Evolutionary conservation across 2,329 filamentous ascomycete species (phyloP).

Genomic region (Hypoxylon sp.): DNA sequence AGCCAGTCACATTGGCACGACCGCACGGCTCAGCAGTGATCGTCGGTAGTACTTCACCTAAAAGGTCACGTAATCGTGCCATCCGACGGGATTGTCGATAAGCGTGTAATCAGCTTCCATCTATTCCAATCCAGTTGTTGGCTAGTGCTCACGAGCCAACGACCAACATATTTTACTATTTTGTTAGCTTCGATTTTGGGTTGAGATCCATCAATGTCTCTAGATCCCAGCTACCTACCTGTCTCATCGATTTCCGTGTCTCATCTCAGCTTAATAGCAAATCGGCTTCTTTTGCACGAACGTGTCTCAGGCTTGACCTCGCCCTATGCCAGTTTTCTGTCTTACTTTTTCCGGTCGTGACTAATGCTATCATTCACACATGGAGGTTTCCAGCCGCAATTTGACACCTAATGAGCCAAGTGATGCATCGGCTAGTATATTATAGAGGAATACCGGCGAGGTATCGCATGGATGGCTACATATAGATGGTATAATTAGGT

Average conservation of each 20-base stretch:
- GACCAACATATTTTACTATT: constrained; percentile 13
- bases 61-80: constrained; percentile 26
- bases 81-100: constrained; percentile 14
- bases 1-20: constrained; percentile 17
- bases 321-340: neutral
- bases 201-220: constrained; percentile 1
- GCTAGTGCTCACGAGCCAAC: neutral
- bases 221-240: neutral
- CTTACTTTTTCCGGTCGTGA: neutral
- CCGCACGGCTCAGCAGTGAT: constrained; percentile 31
- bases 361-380: neutral
- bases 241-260: neutral
- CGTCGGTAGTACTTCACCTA: constrained; percentile 36
- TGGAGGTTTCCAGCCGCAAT: neutral
- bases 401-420: too few relatives aligned
- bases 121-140: constrained; percentile 5
- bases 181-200: neutral
- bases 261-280: neutral
- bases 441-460: neutral
- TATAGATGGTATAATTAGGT: neutral
- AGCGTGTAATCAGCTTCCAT: constrained; percentile 7
- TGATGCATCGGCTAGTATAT: neutral
- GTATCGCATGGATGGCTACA: too few relatives aligned
- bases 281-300: neutral
- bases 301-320: neutral